These are phyloP conservation scores for Scytalidium sp. DNA, from an alignment of 2,329 filamentous ascomycete species.

Conservation along the genomic window DNA sequence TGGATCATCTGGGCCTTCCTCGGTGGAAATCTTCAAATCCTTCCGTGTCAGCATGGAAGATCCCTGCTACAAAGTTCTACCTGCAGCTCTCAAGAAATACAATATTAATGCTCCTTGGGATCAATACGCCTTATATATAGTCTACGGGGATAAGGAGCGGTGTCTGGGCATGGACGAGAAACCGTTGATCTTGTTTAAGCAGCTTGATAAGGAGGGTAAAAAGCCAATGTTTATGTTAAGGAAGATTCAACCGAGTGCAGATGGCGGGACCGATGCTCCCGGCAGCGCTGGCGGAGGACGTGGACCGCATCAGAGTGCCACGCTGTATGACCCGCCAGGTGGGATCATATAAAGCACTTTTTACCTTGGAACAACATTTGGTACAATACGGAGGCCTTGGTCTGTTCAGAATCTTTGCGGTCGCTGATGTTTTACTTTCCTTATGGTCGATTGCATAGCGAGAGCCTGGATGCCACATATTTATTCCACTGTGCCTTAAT, in stretches of 20 bases:
- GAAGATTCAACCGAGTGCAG: conserved; percentile 27
- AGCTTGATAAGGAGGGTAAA: conserved; percentile 92
- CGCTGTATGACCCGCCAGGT: conserved; percentile 26
- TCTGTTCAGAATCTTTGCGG: conserved; percentile 6
- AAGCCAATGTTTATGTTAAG: conserved; percentile 99
- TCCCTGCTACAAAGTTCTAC: conserved; percentile 94
- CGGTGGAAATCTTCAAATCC: conserved; percentile 97
- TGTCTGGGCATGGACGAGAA: conserved; percentile 91
- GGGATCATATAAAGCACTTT: conserved; percentile 25
- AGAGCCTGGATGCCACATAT: not conserved
- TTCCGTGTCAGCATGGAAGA: conserved; percentile 98
- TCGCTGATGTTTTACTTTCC: conserved; percentile 6
- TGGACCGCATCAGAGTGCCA: conserved; percentile 13
- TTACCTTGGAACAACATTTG: conserved; percentile 1
- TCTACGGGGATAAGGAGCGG: conserved; percentile 96
- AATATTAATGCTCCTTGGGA: conserved; percentile 98
- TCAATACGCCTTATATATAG: conserved; percentile 96
- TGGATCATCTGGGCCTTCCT: conserved; percentile 39
- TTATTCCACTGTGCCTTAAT: not conserved
- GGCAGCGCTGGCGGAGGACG: conserved; percentile 23
- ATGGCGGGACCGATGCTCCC: conserved; percentile 39
- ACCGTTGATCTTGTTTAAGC: conserved; percentile 93
- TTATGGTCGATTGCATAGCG: conserved; percentile 15
- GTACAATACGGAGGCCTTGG: conserved; percentile 4
- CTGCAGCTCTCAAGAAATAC: conserved; percentile 94